A percentile compares a stretch with the other conserved stretches of the same genome.
Evolutionary conservation across 371 early-diverging fungal genomes (phyloP).

Genomic region (Sporodiniella umbellata): DNA sequence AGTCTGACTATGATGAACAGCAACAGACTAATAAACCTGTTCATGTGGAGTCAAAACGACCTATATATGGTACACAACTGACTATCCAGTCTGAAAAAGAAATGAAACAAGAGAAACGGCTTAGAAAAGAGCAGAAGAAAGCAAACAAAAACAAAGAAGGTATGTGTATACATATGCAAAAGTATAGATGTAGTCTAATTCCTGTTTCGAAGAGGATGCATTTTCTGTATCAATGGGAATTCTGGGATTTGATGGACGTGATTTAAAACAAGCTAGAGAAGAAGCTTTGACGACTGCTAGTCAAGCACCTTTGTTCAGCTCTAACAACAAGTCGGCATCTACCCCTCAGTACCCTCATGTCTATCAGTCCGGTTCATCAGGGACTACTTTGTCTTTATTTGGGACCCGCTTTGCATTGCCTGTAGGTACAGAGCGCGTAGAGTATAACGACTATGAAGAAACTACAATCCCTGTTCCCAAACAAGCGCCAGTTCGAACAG

Average conservation of each 20-base stretch:
- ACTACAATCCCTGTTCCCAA: conserved; percentile 72
- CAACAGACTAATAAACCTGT: conserved; percentile 3
- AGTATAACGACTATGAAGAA: conserved; percentile 75
- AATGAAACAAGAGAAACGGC: conserved; percentile 55
- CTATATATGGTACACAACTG: conserved; percentile 62
- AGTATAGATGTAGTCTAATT: neutral
- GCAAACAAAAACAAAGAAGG: conserved; percentile 21
- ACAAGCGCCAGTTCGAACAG: conserved; percentile 53
- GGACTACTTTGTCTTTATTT: conserved; percentile 52
- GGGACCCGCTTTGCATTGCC: conserved; percentile 74
- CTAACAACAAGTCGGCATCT: conserved; percentile 27
- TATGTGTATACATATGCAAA: too few species aligned
- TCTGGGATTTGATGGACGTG: conserved; percentile 51
- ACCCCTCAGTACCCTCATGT: conserved; percentile 56
- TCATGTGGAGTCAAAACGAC: conserved; percentile 21
- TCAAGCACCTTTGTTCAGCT: conserved; percentile 38
- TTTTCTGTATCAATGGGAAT: conserved; percentile 48
- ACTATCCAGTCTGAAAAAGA: conserved; percentile 75
- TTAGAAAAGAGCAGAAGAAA: conserved; percentile 71
- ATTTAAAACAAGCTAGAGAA: conserved; percentile 53
- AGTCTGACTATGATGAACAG: conserved; percentile 25
- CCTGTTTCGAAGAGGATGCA: conserved; percentile 38
- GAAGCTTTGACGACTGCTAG: conserved; percentile 43
- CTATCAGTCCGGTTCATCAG: conserved; percentile 51
- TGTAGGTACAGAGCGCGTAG: conserved; percentile 62